phyloP scores from a whole-genome alignment of 768 basidiomycete genomes.

The Xerocomellus chrysenteron region DNA sequence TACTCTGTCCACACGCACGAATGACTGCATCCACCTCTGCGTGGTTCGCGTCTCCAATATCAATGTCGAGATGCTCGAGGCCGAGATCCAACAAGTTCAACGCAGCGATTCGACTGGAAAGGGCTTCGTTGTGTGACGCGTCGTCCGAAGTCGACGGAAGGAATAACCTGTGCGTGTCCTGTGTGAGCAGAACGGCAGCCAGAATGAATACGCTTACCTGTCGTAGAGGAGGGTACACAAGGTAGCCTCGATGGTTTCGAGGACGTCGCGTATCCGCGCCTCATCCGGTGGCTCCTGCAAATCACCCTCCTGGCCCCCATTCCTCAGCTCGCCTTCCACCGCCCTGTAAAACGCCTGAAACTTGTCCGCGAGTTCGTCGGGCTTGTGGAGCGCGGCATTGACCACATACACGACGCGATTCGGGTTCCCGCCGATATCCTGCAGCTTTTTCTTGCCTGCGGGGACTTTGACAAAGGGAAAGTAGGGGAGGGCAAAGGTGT shows the following conservation, averaged over 20 bases:
- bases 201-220: conserved; percentile 42
- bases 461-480: conserved; percentile 54
- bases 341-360: conserved; percentile 72
- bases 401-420: conserved; percentile 36
- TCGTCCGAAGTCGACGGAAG: conserved; percentile 75
- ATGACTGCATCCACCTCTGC: conserved; percentile 62
- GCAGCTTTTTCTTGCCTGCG: conserved; percentile 31
- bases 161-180: conserved; percentile 57
- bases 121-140: conserved; percentile 82
- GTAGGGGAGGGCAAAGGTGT: conserved; percentile 51
- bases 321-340: conserved; percentile 63
- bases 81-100: conserved; percentile 88
- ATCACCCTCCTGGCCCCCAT: conserved; percentile 13
- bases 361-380: conserved; percentile 50
- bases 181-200: neutral
- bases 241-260: conserved; percentile 73
- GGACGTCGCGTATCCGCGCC: conserved; percentile 51
- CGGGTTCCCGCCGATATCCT: conserved; percentile 29
- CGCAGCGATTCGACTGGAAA: conserved; percentile 87
- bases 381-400: conserved; percentile 40
- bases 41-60: conserved; percentile 53
- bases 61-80: conserved; percentile 86
- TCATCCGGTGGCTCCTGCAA: conserved; percentile 35
- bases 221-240: conserved; percentile 82
- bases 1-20: conserved; percentile 74